Conservation (phyloP, 2,329 filamentous ascomycete genomes). For the Mollisia scopiformis region DNA sequence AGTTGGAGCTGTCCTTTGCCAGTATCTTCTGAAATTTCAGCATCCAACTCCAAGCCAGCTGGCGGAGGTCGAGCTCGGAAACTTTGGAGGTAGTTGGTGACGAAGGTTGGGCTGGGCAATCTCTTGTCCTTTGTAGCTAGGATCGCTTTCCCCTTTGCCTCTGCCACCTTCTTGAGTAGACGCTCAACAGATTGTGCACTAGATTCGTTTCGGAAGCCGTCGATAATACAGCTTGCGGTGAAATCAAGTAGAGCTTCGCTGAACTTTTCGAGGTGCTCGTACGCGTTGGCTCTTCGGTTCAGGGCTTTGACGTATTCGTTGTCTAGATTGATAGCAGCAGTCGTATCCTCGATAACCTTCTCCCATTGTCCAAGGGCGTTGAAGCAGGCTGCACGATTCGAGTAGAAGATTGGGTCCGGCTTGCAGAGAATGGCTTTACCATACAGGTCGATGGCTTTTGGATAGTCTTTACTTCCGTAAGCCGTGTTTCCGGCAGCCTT, state of each 20-base stretch:
- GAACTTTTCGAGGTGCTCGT: constrained; percentile 89
- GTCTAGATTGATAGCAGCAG: constrained; percentile 90
- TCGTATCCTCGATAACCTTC: constrained; percentile 96
- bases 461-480: constrained; percentile 92
- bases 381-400: constrained; percentile 96
- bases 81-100: constrained; percentile 98
- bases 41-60: constrained; percentile 77
- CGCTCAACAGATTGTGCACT: constrained; percentile 91
- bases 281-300: constrained; percentile 94
- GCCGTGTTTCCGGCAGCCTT: constrained; percentile 97
- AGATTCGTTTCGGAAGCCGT: constrained; percentile 90
- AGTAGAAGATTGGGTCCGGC: constrained; percentile 97
- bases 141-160: constrained; percentile 90
- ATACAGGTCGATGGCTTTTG: constrained; percentile 91
- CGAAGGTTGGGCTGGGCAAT: constrained; percentile 93
- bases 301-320: constrained; percentile 96
- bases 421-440: constrained; percentile 96
- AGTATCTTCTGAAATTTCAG: constrained; percentile 75
- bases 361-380: constrained; percentile 93
- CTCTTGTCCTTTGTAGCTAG: constrained; percentile 78
- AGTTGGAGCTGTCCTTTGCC: constrained; percentile 86
- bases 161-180: constrained; percentile 94
- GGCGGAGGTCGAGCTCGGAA: constrained; percentile 86
- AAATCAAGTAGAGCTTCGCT: constrained; percentile 96
- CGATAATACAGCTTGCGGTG: constrained; percentile 98